phyloP scores from a whole-genome alignment of 345 rosid species.

The Rhizophora apiculata region DNA sequence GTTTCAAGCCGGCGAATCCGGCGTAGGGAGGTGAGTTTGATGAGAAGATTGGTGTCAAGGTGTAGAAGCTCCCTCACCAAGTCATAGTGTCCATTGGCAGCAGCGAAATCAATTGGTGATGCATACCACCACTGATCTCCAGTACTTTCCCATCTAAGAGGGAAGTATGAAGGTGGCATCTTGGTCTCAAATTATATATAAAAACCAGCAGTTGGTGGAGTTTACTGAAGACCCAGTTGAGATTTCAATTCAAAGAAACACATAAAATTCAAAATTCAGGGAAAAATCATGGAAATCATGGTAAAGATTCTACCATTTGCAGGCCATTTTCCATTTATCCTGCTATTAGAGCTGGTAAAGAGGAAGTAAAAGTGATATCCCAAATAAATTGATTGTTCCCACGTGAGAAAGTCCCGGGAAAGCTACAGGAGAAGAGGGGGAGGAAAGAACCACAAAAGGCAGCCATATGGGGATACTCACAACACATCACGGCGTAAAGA shows the following conservation, averaged over 20 bases:
- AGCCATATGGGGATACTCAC: background rate
- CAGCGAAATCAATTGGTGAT: constrained; percentile 94
- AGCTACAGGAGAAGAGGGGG: background rate
- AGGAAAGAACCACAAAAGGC: background rate
- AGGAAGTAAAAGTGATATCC: background rate
- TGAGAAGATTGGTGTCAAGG: constrained; percentile 85
- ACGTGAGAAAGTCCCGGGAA: constrained; percentile 1
- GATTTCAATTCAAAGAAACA: constrained; percentile 6
- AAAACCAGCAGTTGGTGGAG: background rate
- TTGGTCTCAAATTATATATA: background rate
- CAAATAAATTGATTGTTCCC: background rate
- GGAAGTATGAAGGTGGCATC: constrained; percentile 79
- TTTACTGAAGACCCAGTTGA: constrained; percentile 13
- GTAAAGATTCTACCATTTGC: background rate
- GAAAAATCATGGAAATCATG: background rate
- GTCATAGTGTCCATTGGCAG: constrained; percentile 87
- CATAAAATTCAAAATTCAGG: constrained; percentile 2
- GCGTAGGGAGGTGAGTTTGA: constrained; percentile 95
- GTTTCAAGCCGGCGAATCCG: constrained; percentile 95
- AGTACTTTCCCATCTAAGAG: constrained; percentile 98
- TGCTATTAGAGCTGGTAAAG: constrained; percentile 1
- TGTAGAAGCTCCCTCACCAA: constrained; percentile 79
- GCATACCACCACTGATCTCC: constrained; percentile 99
- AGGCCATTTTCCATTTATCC: background rate
- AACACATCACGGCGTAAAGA: constrained; percentile 12